These are phyloP conservation scores for Protea cynaroides DNA, from an alignment of 164 flowering plant species.

Conservation along the genomic window DNA sequence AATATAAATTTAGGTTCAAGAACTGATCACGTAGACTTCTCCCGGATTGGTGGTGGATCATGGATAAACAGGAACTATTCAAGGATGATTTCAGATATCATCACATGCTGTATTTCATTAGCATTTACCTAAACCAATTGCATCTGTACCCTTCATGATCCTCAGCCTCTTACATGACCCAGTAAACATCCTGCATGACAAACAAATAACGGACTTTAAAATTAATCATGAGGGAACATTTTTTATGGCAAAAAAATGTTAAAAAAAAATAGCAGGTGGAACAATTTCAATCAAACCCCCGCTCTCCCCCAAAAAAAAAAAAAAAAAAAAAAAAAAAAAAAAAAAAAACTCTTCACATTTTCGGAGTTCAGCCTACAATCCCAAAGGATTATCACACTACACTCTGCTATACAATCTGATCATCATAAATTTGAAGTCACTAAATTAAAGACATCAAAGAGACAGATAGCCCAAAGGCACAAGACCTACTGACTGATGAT, in stretches of 20 bases:
- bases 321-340: too few relatives aligned
- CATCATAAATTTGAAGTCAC: too few relatives aligned
- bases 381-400: too few relatives aligned
- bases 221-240: constrained; percentile 1
- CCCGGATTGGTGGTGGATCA: neutral
- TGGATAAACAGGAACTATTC: neutral
- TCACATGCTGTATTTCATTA: constrained; percentile 4
- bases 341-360: neutral
- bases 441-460: too few relatives aligned
- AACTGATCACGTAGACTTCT: constrained; percentile 1
- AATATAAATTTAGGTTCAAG: neutral
- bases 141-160: constrained; percentile 78
- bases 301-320: too few relatives aligned
- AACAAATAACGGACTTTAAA: constrained; percentile 2
- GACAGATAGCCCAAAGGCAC: too few relatives aligned
- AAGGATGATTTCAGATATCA: constrained; percentile 1
- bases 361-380: neutral
- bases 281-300: constrained; percentile 1
- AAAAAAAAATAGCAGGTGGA: constrained; percentile 1
- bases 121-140: constrained; percentile 62
- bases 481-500: too few relatives aligned
- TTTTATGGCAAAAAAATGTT: constrained; percentile 6
- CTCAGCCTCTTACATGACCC: constrained; percentile 58
- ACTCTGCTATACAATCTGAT: too few relatives aligned
- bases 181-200: constrained; percentile 57